These are phyloP conservation scores for Alternaria hordeiaustralica DNA, from an alignment of 2,329 filamentous ascomycete genomes.

Conservation along the genomic window DNA sequence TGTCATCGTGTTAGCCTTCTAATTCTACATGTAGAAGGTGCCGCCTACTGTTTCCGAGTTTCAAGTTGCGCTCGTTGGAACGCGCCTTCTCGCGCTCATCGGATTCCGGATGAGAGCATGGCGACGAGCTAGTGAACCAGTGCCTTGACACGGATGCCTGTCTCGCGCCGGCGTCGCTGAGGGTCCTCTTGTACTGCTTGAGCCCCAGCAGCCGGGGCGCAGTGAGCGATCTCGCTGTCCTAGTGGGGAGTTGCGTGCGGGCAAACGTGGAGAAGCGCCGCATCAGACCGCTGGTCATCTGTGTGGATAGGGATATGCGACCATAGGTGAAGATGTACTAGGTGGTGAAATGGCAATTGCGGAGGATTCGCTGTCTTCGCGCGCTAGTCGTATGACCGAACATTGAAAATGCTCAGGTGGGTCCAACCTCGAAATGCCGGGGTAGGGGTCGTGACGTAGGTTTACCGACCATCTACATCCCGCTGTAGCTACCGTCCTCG, in stretches of 20 bases:
- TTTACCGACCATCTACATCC: conserved; percentile 11
- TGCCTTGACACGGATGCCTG: conserved; percentile 45
- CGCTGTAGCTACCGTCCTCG: conserved; percentile 7
- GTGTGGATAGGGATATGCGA: conserved; percentile 34
- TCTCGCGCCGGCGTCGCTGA: conserved; percentile 41
- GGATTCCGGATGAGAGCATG: conserved; percentile 30
- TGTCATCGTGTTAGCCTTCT: conserved; percentile 35
- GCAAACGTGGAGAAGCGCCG: conserved; percentile 54
- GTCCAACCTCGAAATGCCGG: conserved; percentile 7
- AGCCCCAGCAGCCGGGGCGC: conserved; percentile 38
- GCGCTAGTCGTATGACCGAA: conserved; percentile 13
- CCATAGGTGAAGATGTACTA: conserved; percentile 31
- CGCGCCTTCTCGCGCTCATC: conserved; percentile 54
- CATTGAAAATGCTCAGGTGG: conserved; percentile 13
- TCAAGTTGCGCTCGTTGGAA: conserved; percentile 65
- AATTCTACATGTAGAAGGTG: background rate
- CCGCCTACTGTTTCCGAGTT: conserved; percentile 65
- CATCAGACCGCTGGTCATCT: conserved; percentile 55
- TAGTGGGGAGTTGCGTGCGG: conserved; percentile 40
- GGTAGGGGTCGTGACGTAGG: conserved; percentile 28
- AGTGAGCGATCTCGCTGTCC: conserved; percentile 27
- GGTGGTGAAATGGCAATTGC: conserved; percentile 7
- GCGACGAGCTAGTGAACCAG: conserved; percentile 54
- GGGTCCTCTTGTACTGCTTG: conserved; percentile 42
- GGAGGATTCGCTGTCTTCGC: conserved; percentile 4